Percentiles rank a stretch among this genome's conserved stretches.
Evolutionary conservation across 371 early-diverging fungal species (phyloP).

Genomic region (Mortierella sp.): DNA sequence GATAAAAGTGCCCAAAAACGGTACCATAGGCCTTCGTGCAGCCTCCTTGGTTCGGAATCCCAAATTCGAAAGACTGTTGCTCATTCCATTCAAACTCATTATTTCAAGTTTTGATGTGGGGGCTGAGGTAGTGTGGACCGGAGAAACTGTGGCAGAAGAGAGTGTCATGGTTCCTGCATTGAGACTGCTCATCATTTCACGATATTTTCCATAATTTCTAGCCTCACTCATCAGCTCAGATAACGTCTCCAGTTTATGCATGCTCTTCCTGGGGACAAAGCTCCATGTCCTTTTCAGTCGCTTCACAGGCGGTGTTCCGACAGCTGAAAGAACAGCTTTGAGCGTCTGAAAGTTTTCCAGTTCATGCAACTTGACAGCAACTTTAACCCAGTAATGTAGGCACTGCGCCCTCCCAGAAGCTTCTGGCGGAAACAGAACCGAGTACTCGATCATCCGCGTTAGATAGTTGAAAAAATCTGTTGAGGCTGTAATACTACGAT

Average conservation of each 20-base stretch:
- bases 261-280: conserved; percentile 75
- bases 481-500: conserved; percentile 77
- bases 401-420: conserved; percentile 74
- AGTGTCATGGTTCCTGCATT: conserved; percentile 34
- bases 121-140: conserved; percentile 35
- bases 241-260: conserved; percentile 69
- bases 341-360: conserved; percentile 82
- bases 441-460: conserved; percentile 80
- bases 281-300: conserved; percentile 84
- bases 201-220: conserved; percentile 79
- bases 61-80: conserved; percentile 26
- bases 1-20: conserved; percentile 84
- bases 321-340: conserved; percentile 79
- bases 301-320: conserved; percentile 82
- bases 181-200: conserved; percentile 67
- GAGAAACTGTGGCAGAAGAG: conserved; percentile 24
- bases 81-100: conserved; percentile 39
- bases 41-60: conserved; percentile 44
- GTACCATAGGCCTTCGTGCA: conserved; percentile 72
- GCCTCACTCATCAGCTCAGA: conserved; percentile 77
- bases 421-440: conserved; percentile 73
- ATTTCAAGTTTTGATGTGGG: conserved; percentile 62
- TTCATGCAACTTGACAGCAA: conserved; percentile 73
- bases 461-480: conserved; percentile 89
- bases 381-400: conserved; percentile 83